Percentiles rank a stretch among this genome's conserved stretches.
Conservation (phyloP, 140 eudicot species). For the Artemisia princeps region DNA sequence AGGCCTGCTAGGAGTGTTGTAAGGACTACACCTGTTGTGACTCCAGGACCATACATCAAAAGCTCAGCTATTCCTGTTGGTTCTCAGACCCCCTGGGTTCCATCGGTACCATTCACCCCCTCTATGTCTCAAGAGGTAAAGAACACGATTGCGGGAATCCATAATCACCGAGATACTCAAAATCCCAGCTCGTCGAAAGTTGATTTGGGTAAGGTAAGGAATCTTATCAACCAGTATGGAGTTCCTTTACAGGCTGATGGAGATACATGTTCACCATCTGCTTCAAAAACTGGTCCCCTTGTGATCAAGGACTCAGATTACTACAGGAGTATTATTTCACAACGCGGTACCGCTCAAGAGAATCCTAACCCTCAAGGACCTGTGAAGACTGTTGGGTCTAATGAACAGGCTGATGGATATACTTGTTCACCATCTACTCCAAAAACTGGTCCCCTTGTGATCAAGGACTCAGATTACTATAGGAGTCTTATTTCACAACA, state of each 20-base stretch:
- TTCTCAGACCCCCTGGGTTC: background rate
- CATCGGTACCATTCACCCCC: slow-evolving; percentile 18
- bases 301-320: slow-evolving; percentile 19
- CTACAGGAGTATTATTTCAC: slow-evolving; percentile 19
- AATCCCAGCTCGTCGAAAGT: background rate
- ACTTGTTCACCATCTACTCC: background rate
- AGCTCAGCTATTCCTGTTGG: background rate
- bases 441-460: slow-evolving; percentile 5
- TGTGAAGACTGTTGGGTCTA: background rate
- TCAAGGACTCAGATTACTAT: slow-evolving; percentile 20
- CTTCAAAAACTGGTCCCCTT: slow-evolving; percentile 3
- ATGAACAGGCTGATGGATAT: background rate
- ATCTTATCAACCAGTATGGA: slow-evolving; percentile 20
- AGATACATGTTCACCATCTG: too few relatives aligned
- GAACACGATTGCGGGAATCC: background rate
- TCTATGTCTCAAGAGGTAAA: slow-evolving; percentile 13
- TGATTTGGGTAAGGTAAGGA: slow-evolving; percentile 14
- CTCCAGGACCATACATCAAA: background rate
- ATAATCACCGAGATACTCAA: slow-evolving; percentile 11
- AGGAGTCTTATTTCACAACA: slow-evolving; percentile 16
- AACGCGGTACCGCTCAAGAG: slow-evolving; percentile 17
- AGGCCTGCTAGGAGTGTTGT: background rate
- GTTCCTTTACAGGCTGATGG: background rate
- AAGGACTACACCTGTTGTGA: background rate
- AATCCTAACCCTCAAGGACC: slow-evolving; percentile 19